These are phyloP conservation scores for Jackrogersella multiformis DNA, from an alignment of 495 filamentous ascomycete species.

Conservation along the genomic window DNA sequence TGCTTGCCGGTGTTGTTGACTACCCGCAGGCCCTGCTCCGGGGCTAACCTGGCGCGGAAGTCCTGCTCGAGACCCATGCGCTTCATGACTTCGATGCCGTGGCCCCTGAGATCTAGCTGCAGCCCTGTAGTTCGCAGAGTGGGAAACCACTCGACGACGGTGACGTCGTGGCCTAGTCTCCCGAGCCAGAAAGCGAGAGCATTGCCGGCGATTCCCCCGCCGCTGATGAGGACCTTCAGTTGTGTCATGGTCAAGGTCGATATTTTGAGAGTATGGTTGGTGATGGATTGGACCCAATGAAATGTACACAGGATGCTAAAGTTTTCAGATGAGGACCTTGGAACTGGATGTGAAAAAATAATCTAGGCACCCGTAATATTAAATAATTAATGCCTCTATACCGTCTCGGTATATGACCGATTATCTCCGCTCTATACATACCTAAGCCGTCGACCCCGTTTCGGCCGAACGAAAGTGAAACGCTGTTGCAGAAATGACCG, in stretches of 20 bases:
- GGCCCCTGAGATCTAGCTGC: slow-evolving; percentile 59
- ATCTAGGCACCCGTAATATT: neutral
- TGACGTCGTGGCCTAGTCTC: slow-evolving; percentile 60
- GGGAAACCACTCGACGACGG: slow-evolving; percentile 61
- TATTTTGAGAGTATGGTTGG: neutral
- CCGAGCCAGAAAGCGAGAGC: slow-evolving; percentile 63
- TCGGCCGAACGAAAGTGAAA: slow-evolving; percentile 13
- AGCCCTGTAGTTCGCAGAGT: slow-evolving; percentile 59
- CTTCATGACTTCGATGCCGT: slow-evolving; percentile 58
- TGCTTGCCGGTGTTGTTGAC: slow-evolving; percentile 51
- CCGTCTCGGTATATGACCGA: neutral
- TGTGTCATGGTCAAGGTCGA: slow-evolving; percentile 24
- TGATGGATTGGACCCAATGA: neutral
- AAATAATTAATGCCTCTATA: neutral
- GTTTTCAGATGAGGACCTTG: neutral
- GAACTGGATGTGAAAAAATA: neutral
- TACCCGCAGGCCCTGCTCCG: slow-evolving; percentile 56
- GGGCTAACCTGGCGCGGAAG: slow-evolving; percentile 50
- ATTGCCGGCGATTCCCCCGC: slow-evolving; percentile 55
- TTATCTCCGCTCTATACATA: slow-evolving; percentile 23
- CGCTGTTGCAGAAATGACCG: neutral
- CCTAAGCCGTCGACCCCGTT: neutral
- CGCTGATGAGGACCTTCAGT: slow-evolving; percentile 59
- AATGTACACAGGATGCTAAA: neutral
- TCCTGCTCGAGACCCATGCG: slow-evolving; percentile 61